Evolutionary conservation across 2,329 filamentous ascomycete species (phyloP).

Genomic region (Colletotrichum sp.): DNA sequence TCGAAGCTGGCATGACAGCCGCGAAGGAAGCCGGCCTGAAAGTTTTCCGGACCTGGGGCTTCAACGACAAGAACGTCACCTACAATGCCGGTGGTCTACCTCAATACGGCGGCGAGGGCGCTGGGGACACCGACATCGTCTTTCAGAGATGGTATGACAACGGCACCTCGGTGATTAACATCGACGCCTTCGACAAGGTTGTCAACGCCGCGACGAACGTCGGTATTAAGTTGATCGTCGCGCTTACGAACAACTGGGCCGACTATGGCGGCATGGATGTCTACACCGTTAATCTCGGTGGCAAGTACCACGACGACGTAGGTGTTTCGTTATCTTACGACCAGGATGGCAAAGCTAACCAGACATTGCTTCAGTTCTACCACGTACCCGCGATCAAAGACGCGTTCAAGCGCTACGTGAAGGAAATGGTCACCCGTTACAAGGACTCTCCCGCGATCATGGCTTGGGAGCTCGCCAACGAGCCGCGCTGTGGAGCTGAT

Average conservation of each 20-base stretch:
- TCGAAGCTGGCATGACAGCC: slow-evolving; percentile 48
- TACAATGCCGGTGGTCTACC: slow-evolving; percentile 50
- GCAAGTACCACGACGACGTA: slow-evolving; percentile 52
- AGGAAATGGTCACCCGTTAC: slow-evolving; percentile 64
- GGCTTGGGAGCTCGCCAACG: slow-evolving; percentile 73
- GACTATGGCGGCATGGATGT: slow-evolving; percentile 61
- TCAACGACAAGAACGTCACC: slow-evolving; percentile 61
- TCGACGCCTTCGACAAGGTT: slow-evolving; percentile 52
- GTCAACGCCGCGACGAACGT: slow-evolving; percentile 50
- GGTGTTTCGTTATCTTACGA: slow-evolving; percentile 5
- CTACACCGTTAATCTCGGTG: slow-evolving; percentile 55
- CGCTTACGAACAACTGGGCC: slow-evolving; percentile 60
- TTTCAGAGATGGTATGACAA: slow-evolving; percentile 51
- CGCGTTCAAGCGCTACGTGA: slow-evolving; percentile 63
- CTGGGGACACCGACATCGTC: slow-evolving; percentile 47
- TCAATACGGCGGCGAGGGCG: slow-evolving; percentile 55
- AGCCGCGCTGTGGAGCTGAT: slow-evolving; percentile 57
- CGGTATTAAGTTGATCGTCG: slow-evolving; percentile 55
- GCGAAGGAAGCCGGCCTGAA: slow-evolving; percentile 53
- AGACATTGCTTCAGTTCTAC: slow-evolving; percentile 45
- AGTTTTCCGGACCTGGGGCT: slow-evolving; percentile 63
- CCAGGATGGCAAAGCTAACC: background rate
- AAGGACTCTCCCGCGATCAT: slow-evolving; percentile 63
- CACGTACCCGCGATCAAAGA: slow-evolving; percentile 53
- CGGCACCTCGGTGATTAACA: slow-evolving; percentile 49